Evolutionary conservation across 257 asterid genomes (phyloP).

Genomic region (Forsythia viridissima): DNA sequence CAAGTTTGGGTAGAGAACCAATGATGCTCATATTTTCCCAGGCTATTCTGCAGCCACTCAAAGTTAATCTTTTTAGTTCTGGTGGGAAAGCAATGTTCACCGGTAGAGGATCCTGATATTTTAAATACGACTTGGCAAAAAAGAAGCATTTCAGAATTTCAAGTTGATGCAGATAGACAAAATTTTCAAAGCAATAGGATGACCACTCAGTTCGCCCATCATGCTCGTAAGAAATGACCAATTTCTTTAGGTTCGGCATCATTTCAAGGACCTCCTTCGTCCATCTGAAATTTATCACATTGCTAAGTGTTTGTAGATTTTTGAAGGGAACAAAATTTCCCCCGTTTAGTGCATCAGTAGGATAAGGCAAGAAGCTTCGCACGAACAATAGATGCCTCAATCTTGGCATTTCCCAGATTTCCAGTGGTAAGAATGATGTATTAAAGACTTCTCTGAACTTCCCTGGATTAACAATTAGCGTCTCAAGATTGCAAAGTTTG

Average conservation of each 20-base stretch:
- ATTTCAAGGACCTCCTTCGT: constrained; percentile 4
- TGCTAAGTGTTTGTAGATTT: constrained; percentile 16
- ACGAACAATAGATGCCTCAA: constrained; percentile 29
- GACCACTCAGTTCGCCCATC: not conserved
- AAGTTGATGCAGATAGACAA: not conserved
- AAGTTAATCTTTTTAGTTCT: constrained; percentile 1
- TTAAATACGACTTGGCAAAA: not conserved
- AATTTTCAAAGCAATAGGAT: constrained; percentile 3
- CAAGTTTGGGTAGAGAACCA: constrained; percentile 10
- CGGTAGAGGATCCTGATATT: not conserved
- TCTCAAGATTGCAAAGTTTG: constrained; percentile 27
- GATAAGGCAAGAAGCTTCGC: not conserved
- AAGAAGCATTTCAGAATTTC: constrained; percentile 17
- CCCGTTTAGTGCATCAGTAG: not conserved
- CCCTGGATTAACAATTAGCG: not conserved
- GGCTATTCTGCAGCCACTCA: constrained; percentile 11
- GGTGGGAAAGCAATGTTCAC: constrained; percentile 9
- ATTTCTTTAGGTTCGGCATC: constrained; percentile 5
- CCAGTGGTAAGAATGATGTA: not conserved
- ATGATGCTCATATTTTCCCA: not conserved
- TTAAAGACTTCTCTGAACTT: not conserved
- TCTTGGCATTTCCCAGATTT: constrained; percentile 24
- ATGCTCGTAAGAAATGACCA: constrained; percentile 18
- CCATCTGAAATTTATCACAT: constrained; percentile 1
- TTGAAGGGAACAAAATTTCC: not conserved